These are phyloP conservation scores for Aspergillus ibericus DNA, from an alignment of 2,329 filamentous ascomycete species.

Conservation along the genomic window DNA sequence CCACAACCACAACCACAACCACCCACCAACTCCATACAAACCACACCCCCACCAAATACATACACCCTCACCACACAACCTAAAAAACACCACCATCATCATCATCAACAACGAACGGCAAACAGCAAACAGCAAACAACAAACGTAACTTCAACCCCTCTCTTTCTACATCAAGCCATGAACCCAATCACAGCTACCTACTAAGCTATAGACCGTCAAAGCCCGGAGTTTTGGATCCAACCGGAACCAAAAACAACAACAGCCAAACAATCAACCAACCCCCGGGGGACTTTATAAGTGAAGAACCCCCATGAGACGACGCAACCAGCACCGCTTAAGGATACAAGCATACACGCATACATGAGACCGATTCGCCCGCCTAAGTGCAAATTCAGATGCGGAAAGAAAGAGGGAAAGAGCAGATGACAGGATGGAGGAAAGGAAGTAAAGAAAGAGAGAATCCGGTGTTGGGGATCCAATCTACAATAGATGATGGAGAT, in stretches of 20 bases:
- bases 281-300: background rate
- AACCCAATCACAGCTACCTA: background rate
- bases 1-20: too few relatives aligned
- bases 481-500: constrained; percentile 5
- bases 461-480: constrained; percentile 20
- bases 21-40: too few relatives aligned
- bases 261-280: too few relatives aligned
- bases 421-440: constrained; percentile 18
- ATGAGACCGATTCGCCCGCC: constrained; percentile 30
- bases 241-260: background rate
- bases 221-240: background rate
- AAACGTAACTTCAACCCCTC: background rate
- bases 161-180: background rate
- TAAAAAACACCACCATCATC: too few relatives aligned
- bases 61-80: too few relatives aligned
- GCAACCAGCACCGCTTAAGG: background rate
- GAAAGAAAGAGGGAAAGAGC: constrained; percentile 8
- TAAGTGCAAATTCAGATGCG: constrained; percentile 2
- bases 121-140: too few relatives aligned
- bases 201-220: background rate
- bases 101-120: too few relatives aligned
- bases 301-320: background rate
- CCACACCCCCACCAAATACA: too few relatives aligned
- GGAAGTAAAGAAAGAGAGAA: constrained; percentile 24
- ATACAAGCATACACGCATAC: constrained; percentile 9